These are phyloP conservation scores for Cornus suecica DNA, from an alignment of 148 eudicot genomes.

Conservation along the genomic window DNA sequence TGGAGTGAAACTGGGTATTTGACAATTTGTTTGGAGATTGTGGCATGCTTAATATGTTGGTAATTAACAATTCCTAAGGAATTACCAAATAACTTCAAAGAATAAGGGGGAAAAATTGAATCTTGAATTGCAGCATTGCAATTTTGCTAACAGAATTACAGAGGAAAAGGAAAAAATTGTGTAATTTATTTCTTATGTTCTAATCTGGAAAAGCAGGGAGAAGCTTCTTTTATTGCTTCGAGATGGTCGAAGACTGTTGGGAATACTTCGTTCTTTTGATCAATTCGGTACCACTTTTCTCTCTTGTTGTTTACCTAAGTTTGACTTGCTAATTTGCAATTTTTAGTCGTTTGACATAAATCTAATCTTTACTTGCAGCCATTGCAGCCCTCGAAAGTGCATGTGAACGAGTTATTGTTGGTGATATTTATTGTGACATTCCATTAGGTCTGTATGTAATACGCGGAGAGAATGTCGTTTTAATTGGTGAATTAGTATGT, in stretches of 20 bases:
- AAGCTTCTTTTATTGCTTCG: slow-evolving; percentile 82
- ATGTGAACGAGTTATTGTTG: slow-evolving; percentile 88
- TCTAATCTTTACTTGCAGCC: slow-evolving; percentile 40
- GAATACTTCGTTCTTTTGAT: slow-evolving; percentile 88
- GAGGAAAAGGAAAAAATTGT: too few species aligned
- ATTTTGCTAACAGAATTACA: too few species aligned
- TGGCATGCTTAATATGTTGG: not conserved
- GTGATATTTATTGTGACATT: slow-evolving; percentile 83
- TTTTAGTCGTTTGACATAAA: too few species aligned
- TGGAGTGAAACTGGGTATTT: not conserved
- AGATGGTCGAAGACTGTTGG: slow-evolving; percentile 87
- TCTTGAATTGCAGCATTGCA: too few species aligned
- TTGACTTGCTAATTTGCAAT: not conserved
- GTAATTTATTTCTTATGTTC: too few species aligned
- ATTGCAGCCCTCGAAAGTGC: slow-evolving; percentile 95
- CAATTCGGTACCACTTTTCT: slow-evolving; percentile 69
- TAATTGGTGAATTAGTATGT: slow-evolving; percentile 91
- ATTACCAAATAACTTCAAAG: too few species aligned
- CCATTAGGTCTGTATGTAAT: slow-evolving; percentile 81
- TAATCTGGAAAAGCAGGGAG: slow-evolving; percentile 2
- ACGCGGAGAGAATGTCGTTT: slow-evolving; percentile 86
- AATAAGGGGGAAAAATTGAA: too few species aligned
- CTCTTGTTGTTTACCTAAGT: not conserved
- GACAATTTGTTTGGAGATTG: not conserved
- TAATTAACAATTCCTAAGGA: too few species aligned